Percentiles rank a stretch among this genome's conserved stretches.
Evolutionary conservation across 2,329 filamentous ascomycete genomes (phyloP).

Genomic region (Claviceps paspali): DNA sequence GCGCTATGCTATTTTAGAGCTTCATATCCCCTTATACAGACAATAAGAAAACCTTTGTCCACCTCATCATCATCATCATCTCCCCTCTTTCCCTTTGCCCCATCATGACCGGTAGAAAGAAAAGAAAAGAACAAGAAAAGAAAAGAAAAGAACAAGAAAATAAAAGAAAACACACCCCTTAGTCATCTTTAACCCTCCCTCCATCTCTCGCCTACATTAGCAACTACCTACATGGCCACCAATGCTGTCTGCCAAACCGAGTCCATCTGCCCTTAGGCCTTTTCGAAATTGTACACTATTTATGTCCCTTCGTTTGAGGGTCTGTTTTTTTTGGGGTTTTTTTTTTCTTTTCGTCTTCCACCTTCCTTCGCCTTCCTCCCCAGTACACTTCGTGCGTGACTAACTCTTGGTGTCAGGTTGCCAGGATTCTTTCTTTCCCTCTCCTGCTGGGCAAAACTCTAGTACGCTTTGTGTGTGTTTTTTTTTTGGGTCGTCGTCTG

Average conservation of each 20-base stretch:
- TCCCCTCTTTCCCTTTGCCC: neutral
- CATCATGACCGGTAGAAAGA: slow-evolving; percentile 1
- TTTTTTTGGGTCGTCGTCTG: neutral
- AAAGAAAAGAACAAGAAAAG: neutral
- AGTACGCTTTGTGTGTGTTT: neutral
- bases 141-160: neutral
- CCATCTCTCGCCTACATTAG: neutral
- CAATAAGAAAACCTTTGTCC: slow-evolving; percentile 1
- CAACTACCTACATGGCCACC: neutral
- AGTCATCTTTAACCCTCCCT: neutral
- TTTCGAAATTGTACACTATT: neutral
- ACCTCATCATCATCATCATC: slow-evolving; percentile 3
- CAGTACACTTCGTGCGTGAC: neutral
- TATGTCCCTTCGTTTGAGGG: neutral
- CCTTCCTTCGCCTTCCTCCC: neutral
- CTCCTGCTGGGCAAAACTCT: neutral
- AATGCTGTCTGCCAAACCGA: neutral
- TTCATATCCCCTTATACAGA: neutral
- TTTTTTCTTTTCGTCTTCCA: neutral
- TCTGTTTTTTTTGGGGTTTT: neutral
- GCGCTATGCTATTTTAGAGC: slow-evolving; percentile 4
- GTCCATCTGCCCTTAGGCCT: neutral
- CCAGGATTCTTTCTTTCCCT: neutral
- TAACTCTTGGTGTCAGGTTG: neutral
- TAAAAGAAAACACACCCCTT: neutral